A percentile compares a stretch with the other conserved stretches of the same genome.
Evolutionary conservation across 345 rosid species (phyloP).

Genomic region (Hypericum perforatum): DNA sequence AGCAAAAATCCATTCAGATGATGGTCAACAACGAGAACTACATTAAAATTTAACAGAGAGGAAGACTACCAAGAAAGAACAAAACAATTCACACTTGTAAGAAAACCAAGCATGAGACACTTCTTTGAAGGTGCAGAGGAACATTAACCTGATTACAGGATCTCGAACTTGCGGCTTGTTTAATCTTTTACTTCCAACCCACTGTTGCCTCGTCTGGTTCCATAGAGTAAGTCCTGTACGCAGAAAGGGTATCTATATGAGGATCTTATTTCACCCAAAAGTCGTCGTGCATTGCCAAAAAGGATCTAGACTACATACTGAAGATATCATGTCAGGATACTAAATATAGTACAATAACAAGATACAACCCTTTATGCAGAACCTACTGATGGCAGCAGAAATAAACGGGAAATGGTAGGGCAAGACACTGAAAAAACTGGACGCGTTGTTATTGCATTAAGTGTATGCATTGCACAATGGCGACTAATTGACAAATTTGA

Average conservation of each 20-base stretch:
- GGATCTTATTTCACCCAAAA: conserved; percentile 6
- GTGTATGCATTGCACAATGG: too few species aligned
- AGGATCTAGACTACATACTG: background rate
- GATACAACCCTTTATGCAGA: too few species aligned
- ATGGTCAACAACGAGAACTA: conserved; percentile 1
- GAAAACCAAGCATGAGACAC: too few species aligned
- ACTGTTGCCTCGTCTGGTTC: conserved; percentile 64
- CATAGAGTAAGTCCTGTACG: conserved; percentile 55
- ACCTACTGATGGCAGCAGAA: too few species aligned
- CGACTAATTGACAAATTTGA: too few species aligned
- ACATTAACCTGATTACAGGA: conserved; percentile 56
- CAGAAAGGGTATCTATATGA: conserved; percentile 6
- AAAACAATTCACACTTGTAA: too few species aligned
- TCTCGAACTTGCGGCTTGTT: conserved; percentile 34
- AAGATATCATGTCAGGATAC: background rate
- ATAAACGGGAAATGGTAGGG: too few species aligned
- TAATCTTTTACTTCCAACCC: conserved; percentile 45
- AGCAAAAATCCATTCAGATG: conserved; percentile 1
- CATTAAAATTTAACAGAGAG: conserved; percentile 5
- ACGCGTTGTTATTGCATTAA: too few species aligned
- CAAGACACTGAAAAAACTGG: too few species aligned
- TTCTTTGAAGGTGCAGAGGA: background rate
- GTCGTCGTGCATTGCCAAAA: conserved; percentile 1
- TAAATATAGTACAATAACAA: too few species aligned
- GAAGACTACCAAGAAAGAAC: too few species aligned